Evolutionary conservation across 257 asterid genomes (phyloP).

Genomic region (Ilex asprella): DNA sequence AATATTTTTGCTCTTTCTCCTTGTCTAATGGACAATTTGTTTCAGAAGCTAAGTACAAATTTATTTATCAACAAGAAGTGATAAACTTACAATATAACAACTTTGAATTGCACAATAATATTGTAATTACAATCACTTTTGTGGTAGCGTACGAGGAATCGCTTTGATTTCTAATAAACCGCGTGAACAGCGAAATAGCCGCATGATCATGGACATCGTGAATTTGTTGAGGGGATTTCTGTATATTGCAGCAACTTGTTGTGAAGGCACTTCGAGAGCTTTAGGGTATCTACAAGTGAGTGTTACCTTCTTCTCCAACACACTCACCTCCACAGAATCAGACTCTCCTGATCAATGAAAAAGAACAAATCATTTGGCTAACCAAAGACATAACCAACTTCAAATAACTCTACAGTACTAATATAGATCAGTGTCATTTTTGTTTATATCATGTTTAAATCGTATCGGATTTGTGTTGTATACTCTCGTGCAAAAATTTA

Average conservation of each 20-base stretch:
- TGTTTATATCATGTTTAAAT: neutral
- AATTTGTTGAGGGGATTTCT: constrained; percentile 29
- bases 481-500: too few species aligned
- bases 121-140: too few species aligned
- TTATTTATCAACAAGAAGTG: too few species aligned
- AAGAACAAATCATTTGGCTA: neutral
- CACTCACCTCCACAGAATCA: constrained; percentile 63
- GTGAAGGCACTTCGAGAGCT: constrained; percentile 13
- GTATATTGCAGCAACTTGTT: constrained; percentile 15
- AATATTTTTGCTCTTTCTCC: too few species aligned
- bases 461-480: too few species aligned
- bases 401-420: neutral
- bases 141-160: too few species aligned
- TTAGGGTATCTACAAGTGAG: constrained; percentile 44
- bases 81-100: too few species aligned
- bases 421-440: neutral
- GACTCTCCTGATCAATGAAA: constrained; percentile 48
- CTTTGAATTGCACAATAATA: too few species aligned
- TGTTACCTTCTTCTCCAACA: constrained; percentile 65
- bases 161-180: constrained; percentile 5
- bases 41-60: too few species aligned
- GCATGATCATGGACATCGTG: constrained; percentile 17
- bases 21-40: too few species aligned
- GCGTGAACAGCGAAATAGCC: constrained; percentile 38
- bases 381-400: neutral